Conservation (phyloP, 2,329 filamentous ascomycete species). For the Zasmidium angulare region DNA sequence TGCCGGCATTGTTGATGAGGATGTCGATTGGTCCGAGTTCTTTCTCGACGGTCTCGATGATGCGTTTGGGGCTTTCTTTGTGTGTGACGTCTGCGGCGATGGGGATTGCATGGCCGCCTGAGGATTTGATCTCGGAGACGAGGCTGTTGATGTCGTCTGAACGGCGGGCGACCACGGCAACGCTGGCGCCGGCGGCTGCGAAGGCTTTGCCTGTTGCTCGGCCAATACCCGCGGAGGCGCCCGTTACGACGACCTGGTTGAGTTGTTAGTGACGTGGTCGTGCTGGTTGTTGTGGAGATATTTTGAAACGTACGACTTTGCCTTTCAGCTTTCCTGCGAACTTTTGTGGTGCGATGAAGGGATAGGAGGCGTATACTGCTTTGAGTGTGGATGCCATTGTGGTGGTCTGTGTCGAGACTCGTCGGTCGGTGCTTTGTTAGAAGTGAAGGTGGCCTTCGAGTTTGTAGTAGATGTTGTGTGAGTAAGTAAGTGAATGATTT, state of each 20-base stretch:
- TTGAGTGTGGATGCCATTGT: conserved; percentile 6
- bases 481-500: too few species aligned
- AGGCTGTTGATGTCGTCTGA: conserved; percentile 11
- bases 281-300: not conserved
- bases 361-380: conserved; percentile 20
- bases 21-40: conserved; percentile 10
- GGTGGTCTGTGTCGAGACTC: not conserved
- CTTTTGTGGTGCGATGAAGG: conserved; percentile 13
- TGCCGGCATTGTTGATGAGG: conserved; percentile 16
- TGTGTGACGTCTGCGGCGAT: conserved; percentile 12
- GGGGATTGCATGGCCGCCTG: conserved; percentile 8
- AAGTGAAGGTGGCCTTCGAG: too few species aligned
- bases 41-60: conserved; percentile 14
- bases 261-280: not conserved
- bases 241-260: conserved; percentile 19
- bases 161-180: conserved; percentile 17
- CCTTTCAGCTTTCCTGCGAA: conserved; percentile 19
- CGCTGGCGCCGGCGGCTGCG: conserved; percentile 14
- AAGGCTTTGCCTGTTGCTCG: conserved; percentile 18
- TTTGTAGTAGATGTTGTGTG: too few species aligned
- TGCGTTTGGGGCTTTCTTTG: conserved; percentile 5
- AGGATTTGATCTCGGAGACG: conserved; percentile 12
- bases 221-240: conserved; percentile 22
- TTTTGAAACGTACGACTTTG: conserved; percentile 13
- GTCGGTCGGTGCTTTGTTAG: too few species aligned